A percentile compares a stretch with the other conserved stretches of the same genome.
Conservation (phyloP, 1,139 yeast genomes). For the Wickerhamiella infanticola region DNA sequence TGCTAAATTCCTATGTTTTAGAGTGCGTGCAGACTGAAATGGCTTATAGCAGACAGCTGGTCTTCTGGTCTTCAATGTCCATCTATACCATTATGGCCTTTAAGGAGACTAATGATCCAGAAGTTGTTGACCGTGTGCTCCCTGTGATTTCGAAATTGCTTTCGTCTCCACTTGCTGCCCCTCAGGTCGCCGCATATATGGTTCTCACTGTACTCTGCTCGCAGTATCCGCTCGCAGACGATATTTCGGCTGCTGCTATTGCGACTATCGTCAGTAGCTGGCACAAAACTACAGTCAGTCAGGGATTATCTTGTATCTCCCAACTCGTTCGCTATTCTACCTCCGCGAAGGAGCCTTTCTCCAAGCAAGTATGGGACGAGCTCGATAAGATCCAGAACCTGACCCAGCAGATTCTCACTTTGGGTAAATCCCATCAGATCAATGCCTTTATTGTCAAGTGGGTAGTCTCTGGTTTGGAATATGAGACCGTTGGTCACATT, state of each 20-base stretch:
- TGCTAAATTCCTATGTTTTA: slow-evolving; percentile 46
- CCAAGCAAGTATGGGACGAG: slow-evolving; percentile 14
- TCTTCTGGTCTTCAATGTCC: slow-evolving; percentile 65
- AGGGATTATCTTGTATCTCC: slow-evolving; percentile 27
- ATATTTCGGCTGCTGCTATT: slow-evolving; percentile 52
- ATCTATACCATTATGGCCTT: slow-evolving; percentile 46
- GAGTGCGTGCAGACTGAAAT: slow-evolving; percentile 30
- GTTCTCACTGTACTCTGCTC: slow-evolving; percentile 63
- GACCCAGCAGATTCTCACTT: slow-evolving; percentile 15
- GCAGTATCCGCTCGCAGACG: slow-evolving; percentile 49
- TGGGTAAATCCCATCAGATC: slow-evolving; percentile 19
- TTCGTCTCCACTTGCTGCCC: slow-evolving; percentile 31
- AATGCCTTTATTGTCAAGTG: slow-evolving; percentile 20
- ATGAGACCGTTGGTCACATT: not conserved
- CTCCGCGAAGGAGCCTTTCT: slow-evolving; percentile 14
- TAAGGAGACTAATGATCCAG: slow-evolving; percentile 26
- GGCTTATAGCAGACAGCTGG: slow-evolving; percentile 47
- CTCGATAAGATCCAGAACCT: slow-evolving; percentile 14
- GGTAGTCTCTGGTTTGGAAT: slow-evolving; percentile 13
- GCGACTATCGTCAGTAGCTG: slow-evolving; percentile 44
- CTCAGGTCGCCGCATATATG: slow-evolving; percentile 73
- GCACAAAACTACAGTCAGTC: slow-evolving; percentile 22
- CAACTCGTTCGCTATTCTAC: slow-evolving; percentile 19
- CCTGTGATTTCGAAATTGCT: slow-evolving; percentile 27
- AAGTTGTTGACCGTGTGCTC: slow-evolving; percentile 32